These are phyloP conservation scores for Hypseocharis bilobata DNA, from an alignment of 441 rosid genomes.

Conservation along the genomic window DNA sequence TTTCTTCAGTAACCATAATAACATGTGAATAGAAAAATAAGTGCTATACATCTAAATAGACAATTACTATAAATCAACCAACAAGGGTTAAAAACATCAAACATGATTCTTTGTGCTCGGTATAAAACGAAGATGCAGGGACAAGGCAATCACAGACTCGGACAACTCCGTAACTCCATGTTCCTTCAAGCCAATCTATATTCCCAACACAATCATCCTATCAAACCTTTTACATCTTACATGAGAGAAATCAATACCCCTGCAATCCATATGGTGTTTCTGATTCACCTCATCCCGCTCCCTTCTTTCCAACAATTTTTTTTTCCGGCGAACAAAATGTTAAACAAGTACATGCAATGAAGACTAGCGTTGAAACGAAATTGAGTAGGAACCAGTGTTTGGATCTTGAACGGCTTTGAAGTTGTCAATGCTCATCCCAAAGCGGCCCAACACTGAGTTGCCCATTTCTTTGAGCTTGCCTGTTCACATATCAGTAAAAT, in stretches of 20 bases:
- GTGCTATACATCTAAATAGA: too few species aligned
- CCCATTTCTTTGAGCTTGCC: conserved; percentile 89
- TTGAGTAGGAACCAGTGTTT: conserved; percentile 77
- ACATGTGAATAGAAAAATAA: too few species aligned
- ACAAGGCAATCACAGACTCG: too few species aligned
- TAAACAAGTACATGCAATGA: conserved; percentile 3
- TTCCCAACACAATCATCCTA: too few species aligned
- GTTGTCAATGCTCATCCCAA: conserved; percentile 89
- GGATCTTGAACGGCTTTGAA: conserved; percentile 94
- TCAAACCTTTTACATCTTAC: background rate
- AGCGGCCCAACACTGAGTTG: conserved; percentile 66
- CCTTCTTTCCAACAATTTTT: background rate
- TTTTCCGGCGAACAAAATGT: conserved; percentile 3
- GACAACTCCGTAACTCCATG: too few species aligned
- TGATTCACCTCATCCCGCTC: background rate
- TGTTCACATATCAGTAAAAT: conserved; percentile 23
- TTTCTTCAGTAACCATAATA: too few species aligned
- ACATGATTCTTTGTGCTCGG: too few species aligned
- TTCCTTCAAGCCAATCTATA: too few species aligned
- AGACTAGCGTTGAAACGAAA: conserved; percentile 59
- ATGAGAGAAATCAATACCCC: background rate
- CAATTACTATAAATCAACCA: too few species aligned
- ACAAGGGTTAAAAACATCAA: too few species aligned
- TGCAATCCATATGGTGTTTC: too few species aligned
- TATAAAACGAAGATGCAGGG: too few species aligned